phyloP scores from a whole-genome alignment of 257 asterid genomes.

The Echium plantagineum region DNA sequence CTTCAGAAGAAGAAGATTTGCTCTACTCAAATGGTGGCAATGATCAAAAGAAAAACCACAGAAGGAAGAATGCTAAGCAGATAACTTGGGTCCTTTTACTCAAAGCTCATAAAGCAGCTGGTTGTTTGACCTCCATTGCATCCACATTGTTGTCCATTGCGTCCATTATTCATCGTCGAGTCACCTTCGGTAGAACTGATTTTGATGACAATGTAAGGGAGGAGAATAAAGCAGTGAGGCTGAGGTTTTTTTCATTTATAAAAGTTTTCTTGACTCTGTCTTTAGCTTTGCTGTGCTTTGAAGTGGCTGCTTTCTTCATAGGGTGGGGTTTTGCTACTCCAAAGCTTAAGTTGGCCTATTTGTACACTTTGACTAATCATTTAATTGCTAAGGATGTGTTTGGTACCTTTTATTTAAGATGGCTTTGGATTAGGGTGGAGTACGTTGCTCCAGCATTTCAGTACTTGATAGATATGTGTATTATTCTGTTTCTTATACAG shows the following conservation, averaged over 20 bases:
- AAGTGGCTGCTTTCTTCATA: constrained; percentile 45
- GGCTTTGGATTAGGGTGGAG: not conserved
- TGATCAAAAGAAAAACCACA: constrained; percentile 20
- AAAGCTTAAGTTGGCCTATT: constrained; percentile 29
- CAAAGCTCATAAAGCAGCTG: constrained; percentile 69
- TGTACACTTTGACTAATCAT: constrained; percentile 23
- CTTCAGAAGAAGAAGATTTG: constrained; percentile 45
- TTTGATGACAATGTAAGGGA: constrained; percentile 25
- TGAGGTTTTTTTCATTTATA: constrained; percentile 38
- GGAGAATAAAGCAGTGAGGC: constrained; percentile 22
- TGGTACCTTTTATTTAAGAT: not conserved
- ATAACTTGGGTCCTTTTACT: constrained; percentile 69
- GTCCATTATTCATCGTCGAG: constrained; percentile 49
- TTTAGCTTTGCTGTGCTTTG: constrained; percentile 37
- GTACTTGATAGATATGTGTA: not conserved
- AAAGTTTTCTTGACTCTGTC: constrained; percentile 36
- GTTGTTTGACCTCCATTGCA: constrained; percentile 56
- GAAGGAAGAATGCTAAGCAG: constrained; percentile 71
- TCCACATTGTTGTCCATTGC: constrained; percentile 49
- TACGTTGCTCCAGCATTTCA: not conserved
- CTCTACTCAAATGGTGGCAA: not conserved
- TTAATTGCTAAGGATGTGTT: constrained; percentile 5
- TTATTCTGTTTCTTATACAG: not conserved
- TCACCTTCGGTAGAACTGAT: constrained; percentile 52
- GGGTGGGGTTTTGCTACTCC: constrained; percentile 54